Percentiles rank a stretch among this genome's conserved stretches.
Evolutionary conservation across 148 eudicot genomes (phyloP).

Genomic region (Fagopyrum homotropicum): DNA sequence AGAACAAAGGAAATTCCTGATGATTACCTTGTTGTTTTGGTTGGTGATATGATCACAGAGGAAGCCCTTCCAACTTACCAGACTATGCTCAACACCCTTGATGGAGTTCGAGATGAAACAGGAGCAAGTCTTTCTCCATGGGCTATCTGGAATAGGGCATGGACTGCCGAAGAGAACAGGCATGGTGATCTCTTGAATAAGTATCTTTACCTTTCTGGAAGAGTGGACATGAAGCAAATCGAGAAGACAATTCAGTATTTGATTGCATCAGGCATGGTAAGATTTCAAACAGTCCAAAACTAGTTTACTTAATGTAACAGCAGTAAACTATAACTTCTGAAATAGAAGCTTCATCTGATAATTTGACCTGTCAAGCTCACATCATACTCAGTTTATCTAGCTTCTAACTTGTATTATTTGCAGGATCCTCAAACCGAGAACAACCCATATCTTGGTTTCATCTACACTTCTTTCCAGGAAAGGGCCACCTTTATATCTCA

Average conservation of each 20-base stretch:
- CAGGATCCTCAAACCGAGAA: constrained; percentile 41
- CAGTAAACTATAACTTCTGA: too few species aligned
- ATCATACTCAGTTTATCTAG: neutral
- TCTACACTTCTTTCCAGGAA: constrained; percentile 50
- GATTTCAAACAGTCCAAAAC: neutral
- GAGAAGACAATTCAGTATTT: constrained; percentile 50
- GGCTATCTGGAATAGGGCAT: constrained; percentile 47
- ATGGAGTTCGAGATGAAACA: constrained; percentile 44
- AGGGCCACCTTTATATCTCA: constrained; percentile 47
- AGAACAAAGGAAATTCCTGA: constrained; percentile 33
- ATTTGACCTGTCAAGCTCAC: too few species aligned
- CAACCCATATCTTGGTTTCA: constrained; percentile 43
- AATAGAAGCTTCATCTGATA: too few species aligned
- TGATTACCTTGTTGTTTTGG: constrained; percentile 42
- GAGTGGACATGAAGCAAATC: constrained; percentile 41
- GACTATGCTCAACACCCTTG: constrained; percentile 40
- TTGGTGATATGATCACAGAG: constrained; percentile 48
- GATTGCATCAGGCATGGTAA: constrained; percentile 46
- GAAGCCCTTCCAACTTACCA: constrained; percentile 53
- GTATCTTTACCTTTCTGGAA: constrained; percentile 46
- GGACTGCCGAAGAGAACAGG: constrained; percentile 49
- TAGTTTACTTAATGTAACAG: too few species aligned
- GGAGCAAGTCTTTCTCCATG: constrained; percentile 40
- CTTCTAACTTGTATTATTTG: neutral
- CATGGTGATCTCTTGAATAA: constrained; percentile 47